Conservation (phyloP, 805 yeast species). For the Ogataea henricii region DNA sequence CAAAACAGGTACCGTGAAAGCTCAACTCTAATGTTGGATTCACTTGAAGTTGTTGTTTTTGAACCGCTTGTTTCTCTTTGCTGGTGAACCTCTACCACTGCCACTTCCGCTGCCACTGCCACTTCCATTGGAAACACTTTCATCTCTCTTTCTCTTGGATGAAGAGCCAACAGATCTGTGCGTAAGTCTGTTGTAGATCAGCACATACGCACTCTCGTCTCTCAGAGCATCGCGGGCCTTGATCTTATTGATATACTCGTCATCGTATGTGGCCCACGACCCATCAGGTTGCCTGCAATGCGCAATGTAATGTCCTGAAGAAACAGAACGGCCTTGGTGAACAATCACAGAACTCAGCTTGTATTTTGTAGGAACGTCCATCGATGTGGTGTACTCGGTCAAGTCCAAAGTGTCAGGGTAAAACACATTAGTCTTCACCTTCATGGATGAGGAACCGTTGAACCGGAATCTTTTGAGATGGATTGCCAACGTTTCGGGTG, state of each 20-base stretch:
- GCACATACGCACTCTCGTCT: conserved; percentile 88
- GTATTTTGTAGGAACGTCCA: conserved; percentile 56
- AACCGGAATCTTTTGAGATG: conserved; percentile 92
- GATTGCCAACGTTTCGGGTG: conserved; percentile 86
- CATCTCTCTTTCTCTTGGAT: conserved; percentile 21
- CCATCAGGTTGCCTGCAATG: conserved; percentile 92
- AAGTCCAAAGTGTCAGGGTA: conserved; percentile 80
- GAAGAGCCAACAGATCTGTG: conserved; percentile 42
- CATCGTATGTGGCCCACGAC: conserved; percentile 92
- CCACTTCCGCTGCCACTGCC: not conserved
- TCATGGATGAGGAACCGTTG: conserved; percentile 72
- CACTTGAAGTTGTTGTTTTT: conserved; percentile 13
- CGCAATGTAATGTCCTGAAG: conserved; percentile 91
- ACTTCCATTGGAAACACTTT: not conserved
- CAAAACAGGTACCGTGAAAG: not conserved
- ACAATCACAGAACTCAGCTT: conserved; percentile 82
- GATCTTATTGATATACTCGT: conserved; percentile 78
- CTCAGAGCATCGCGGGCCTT: conserved; percentile 72
- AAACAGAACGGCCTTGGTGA: conserved; percentile 91
- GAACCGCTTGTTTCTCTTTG: conserved; percentile 18
- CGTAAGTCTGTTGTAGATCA: conserved; percentile 78
- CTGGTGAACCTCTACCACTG: not conserved
- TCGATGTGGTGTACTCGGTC: conserved; percentile 55
- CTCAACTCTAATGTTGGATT: no score
- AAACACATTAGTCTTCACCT: conserved; percentile 82